A percentile compares a stretch with the other conserved stretches of the same genome.
phyloP scores from a whole-genome alignment of 2,329 filamentous ascomycete species.

The Metarhizium rileyi region DNA sequence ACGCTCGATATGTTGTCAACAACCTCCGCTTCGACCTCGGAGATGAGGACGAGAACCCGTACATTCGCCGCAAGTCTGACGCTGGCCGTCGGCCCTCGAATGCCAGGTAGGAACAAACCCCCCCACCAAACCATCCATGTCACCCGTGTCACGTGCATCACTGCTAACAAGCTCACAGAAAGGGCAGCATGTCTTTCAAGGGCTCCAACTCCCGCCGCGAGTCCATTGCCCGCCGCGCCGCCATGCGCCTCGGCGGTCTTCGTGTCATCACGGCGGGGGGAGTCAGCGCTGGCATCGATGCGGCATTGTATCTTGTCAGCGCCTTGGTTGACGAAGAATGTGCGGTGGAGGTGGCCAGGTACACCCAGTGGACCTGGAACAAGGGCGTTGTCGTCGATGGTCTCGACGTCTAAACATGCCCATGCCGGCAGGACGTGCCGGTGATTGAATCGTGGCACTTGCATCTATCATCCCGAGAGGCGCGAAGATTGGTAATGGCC shows the following conservation, averaged over 20 bases:
- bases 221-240: conserved; percentile 68
- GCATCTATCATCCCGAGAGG: background rate
- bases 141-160: too few species aligned
- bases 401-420: conserved; percentile 58
- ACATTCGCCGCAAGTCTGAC: conserved; percentile 67
- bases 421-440: conserved; percentile 17
- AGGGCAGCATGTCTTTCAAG: conserved; percentile 77
- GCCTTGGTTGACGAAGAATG: conserved; percentile 70
- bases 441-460: conserved; percentile 6
- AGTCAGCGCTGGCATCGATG: conserved; percentile 71
- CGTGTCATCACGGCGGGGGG: conserved; percentile 75
- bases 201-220: conserved; percentile 65
- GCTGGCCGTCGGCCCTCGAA: conserved; percentile 50
- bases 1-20: conserved; percentile 78
- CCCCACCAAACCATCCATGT: too few species aligned
- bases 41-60: conserved; percentile 73
- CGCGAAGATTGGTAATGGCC: background rate
- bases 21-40: conserved; percentile 81
- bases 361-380: conserved; percentile 76
- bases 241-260: conserved; percentile 59
- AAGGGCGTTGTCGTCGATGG: conserved; percentile 80
- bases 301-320: conserved; percentile 74
- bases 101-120: conserved; percentile 39
- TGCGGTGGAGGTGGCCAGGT: conserved; percentile 63
- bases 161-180: conserved; percentile 37